Evolutionary conservation across 169 alveolate species (phyloP), one percentile per base, ranked within the genome.

Genomic region (Condylostoma magnum): DNA sequence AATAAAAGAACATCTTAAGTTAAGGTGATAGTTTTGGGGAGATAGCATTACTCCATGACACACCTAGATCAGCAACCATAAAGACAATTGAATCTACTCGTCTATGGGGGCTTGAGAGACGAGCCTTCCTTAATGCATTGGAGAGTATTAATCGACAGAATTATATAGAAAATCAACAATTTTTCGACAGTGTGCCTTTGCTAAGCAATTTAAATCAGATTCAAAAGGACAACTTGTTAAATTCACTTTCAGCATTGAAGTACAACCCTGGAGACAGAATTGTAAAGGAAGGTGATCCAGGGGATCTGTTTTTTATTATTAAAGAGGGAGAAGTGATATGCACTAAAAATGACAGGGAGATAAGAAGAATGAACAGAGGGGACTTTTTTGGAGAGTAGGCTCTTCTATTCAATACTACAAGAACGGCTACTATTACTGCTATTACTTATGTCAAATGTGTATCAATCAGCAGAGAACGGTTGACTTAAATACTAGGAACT

Each of bases 1-100:
- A 92, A 69, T 81, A 80, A 55, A 96, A 93, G 38, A 95, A 95
- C 71, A 69, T 82, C 33, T 74, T 96, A 90, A 82, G 86, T 27
- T 80, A 88, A 47, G 99, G 99, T 1, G 93, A 90, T 28, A 95
- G 99, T 4, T 98, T 98, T 67, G 99, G 99, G 6, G 99, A 98
- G 76, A 90, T 98, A 36, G 99, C 99, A 10, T 88, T 98, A 54
- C 94, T 98, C 31, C 98, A 97, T 75, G 97, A 97, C 78, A 94
- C 98, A 12, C 99, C 98, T 22, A 91, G 99, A 68, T 93, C 98
- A 37, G 99, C 99, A 6, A 93, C 99, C 2, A 94, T 97, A 22
- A 83, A 73, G 69, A 98, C 98, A 0, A 78, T 86, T 38, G 88
- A 85, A 70, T 73, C 87, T 41, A 97, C 95, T n/a, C 87, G 90